Conservation (phyloP, 192 early-diverging fungal genomes). For the Coemansia sp. region DNA sequence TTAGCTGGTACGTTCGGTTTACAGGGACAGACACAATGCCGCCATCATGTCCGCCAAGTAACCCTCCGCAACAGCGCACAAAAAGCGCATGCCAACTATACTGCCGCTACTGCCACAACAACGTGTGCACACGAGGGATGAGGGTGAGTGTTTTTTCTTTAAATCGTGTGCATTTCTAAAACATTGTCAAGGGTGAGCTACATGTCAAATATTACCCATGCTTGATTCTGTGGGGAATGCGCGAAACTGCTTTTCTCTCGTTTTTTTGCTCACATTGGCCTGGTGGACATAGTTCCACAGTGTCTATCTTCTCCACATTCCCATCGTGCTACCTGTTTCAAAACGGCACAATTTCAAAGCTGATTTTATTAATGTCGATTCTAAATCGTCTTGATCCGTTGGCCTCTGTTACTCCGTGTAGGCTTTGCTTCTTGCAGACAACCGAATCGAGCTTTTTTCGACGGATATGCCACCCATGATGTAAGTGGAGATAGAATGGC, state of each 20-base stretch:
- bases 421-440: constrained; percentile 68
- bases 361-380: no score
- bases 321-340: not conserved
- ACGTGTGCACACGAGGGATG: constrained; percentile 72
- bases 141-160: constrained; percentile 52
- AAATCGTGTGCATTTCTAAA: not conserved
- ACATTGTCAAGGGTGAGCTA: not conserved
- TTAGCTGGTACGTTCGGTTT: not conserved
- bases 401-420: constrained; percentile 14
- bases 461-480: constrained; percentile 69
- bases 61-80: constrained; percentile 28
- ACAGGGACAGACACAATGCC: constrained; percentile 19
- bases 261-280: not conserved
- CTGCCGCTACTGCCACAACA: constrained; percentile 64
- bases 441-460: constrained; percentile 69
- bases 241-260: not conserved
- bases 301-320: not conserved
- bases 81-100: constrained; percentile 66
- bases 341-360: not conserved
- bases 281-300: not conserved
- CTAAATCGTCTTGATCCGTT: not conserved
- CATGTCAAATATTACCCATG: constrained; percentile 7
- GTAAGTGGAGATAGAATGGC: constrained; percentile 49
- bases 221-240: not conserved
- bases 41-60: constrained; percentile 49